phyloP scores from a whole-genome alignment of 1,284 basidiomycete species.

The Boletellus deceptivus region DNA sequence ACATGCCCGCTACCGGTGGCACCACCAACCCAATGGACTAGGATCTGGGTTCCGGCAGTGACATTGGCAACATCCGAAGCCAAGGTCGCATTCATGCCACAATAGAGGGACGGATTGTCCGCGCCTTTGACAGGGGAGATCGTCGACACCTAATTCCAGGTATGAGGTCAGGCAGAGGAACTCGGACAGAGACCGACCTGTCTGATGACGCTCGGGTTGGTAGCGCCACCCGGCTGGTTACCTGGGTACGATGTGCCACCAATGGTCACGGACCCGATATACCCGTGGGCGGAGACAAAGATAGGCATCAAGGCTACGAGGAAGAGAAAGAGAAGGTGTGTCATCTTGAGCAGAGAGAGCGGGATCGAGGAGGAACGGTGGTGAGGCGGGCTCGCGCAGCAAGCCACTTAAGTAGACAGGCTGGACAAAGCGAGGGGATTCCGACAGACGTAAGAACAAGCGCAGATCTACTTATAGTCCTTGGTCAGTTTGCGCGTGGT shows the following conservation, averaged over 20 bases:
- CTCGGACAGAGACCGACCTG: conserved; percentile 18
- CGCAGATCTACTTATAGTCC: conserved; percentile 18
- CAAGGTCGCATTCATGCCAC: conserved; percentile 41
- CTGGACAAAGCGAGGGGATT: conserved; percentile 7
- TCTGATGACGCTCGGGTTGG: conserved; percentile 34
- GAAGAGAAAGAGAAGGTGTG: conserved; percentile 10
- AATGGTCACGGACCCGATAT: conserved; percentile 29
- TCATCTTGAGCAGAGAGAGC: conserved; percentile 13
- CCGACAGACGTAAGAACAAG: not conserved
- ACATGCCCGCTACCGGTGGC: conserved; percentile 30
- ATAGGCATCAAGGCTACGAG: conserved; percentile 17
- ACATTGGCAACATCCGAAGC: conserved; percentile 38
- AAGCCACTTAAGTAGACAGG: conserved; percentile 12
- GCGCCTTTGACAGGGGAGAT: conserved; percentile 44
- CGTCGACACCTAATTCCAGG: conserved; percentile 24
- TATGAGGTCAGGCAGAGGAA: not conserved
- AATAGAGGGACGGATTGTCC: conserved; percentile 38
- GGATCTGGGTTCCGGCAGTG: conserved; percentile 40
- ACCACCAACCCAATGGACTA: conserved; percentile 35
- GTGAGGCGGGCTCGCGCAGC: conserved; percentile 19
- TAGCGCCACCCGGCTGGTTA: conserved; percentile 26
- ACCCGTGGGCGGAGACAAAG: conserved; percentile 33
- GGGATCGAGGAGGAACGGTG: not conserved
- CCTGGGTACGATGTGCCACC: conserved; percentile 36
- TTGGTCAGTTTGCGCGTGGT: conserved; percentile 10